Percentiles rank a stretch among this genome's conserved stretches.
Evolutionary conservation across 148 eudicot genomes (phyloP).

Genomic region (Cornus suecica): DNA sequence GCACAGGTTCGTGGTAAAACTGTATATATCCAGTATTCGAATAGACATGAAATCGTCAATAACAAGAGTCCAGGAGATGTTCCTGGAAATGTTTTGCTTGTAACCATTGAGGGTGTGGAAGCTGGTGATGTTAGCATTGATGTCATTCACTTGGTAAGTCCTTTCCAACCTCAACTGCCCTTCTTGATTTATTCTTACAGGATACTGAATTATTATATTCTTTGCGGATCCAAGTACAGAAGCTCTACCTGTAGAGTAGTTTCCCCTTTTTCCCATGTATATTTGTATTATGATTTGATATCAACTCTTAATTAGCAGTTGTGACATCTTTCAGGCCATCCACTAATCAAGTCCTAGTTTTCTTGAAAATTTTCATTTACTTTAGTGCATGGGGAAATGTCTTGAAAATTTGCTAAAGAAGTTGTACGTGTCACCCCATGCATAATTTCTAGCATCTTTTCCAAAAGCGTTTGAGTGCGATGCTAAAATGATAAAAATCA

Average conservation of each 20-base stretch:
- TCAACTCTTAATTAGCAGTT: not conserved
- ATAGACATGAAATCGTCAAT: conserved; percentile 66
- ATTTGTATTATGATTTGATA: not conserved
- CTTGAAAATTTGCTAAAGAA: not conserved
- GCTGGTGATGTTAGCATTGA: conserved; percentile 68
- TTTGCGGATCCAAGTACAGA: not conserved
- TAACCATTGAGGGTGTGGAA: conserved; percentile 74
- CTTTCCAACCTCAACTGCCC: not conserved
- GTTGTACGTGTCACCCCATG: not conserved
- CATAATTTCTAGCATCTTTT: too few relatives aligned
- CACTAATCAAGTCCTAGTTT: not conserved
- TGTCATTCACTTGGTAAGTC: conserved; percentile 64
- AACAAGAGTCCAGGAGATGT: conserved; percentile 64
- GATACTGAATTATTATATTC: not conserved
- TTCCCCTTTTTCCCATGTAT: not conserved
- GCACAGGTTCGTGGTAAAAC: conserved; percentile 65
- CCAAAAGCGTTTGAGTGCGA: too few relatives aligned
- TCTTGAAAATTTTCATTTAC: not conserved
- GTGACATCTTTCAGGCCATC: not conserved
- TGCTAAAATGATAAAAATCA: not conserved
- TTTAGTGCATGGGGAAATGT: not conserved
- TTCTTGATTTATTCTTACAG: not conserved
- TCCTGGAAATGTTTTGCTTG: conserved; percentile 71
- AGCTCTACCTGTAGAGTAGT: not conserved
- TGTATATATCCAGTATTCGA: conserved; percentile 68